A percentile compares a stretch with the other conserved stretches of the same genome.
These are phyloP conservation scores for Citrus mangshanensis DNA, from an alignment of 345 rosid species.

Conservation along the genomic window DNA sequence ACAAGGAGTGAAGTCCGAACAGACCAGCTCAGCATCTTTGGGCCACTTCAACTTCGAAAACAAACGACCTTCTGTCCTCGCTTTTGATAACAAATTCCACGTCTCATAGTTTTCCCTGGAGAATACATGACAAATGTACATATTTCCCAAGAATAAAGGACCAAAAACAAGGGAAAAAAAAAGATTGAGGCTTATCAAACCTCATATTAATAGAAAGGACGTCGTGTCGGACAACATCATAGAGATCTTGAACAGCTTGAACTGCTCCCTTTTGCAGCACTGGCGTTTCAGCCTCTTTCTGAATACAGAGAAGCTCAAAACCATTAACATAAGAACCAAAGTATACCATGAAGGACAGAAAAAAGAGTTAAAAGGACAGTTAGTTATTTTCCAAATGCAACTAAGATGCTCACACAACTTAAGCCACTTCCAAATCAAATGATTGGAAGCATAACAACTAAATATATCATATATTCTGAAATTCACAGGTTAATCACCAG, in stretches of 20 bases:
- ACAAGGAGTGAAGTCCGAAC: slow-evolving; percentile 5
- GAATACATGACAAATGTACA: slow-evolving; percentile 13
- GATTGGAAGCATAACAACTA: background rate
- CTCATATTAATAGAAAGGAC: slow-evolving; percentile 73
- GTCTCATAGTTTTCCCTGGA: slow-evolving; percentile 73
- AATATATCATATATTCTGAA: background rate
- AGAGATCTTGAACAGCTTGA: slow-evolving; percentile 92
- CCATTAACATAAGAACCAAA: background rate
- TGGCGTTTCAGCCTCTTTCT: slow-evolving; percentile 71
- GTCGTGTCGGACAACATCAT: slow-evolving; percentile 87
- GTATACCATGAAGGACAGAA: background rate
- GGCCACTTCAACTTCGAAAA: slow-evolving; percentile 95
- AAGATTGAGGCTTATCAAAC: slow-evolving; percentile 34
- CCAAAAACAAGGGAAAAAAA: background rate
- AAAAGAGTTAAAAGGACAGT: background rate
- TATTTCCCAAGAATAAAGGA: slow-evolving; percentile 4
- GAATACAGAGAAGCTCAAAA: slow-evolving; percentile 24
- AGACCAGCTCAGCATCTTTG: slow-evolving; percentile 76
- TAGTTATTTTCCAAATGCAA: no score
- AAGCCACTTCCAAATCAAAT: background rate
- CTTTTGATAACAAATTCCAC: slow-evolving; percentile 72
- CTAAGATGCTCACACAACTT: background rate
- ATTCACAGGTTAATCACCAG: background rate
- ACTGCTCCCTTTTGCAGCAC: slow-evolving; percentile 79
- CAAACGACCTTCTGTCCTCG: slow-evolving; percentile 84